These are phyloP conservation scores for Astrephomene gubernaculifera DNA, from an alignment of 139 green algal species.

Conservation along the genomic window DNA sequence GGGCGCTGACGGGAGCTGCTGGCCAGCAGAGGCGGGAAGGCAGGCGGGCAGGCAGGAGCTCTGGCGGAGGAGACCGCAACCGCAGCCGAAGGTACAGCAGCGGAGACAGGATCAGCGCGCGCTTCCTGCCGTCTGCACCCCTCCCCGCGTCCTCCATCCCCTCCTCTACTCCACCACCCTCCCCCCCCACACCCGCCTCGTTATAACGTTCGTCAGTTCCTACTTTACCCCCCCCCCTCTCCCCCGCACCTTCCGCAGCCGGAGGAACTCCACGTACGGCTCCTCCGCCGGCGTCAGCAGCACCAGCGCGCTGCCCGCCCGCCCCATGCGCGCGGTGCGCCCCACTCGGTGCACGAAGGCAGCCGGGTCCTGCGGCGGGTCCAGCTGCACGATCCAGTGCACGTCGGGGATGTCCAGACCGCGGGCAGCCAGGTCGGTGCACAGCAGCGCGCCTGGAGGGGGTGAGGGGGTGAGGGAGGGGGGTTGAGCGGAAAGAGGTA, in stretches of 20 bases:
- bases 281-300: conserved; percentile 84
- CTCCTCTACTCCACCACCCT: neutral
- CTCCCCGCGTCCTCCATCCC: neutral
- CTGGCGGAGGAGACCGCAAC: neutral
- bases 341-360: conserved; percentile 84
- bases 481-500: neutral
- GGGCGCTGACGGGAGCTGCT: neutral
- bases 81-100: neutral
- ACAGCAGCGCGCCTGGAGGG: conserved; percentile 81
- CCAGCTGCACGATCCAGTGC: conserved; percentile 87
- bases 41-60: neutral
- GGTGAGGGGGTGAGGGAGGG: neutral
- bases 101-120: too few species aligned
- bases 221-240: neutral
- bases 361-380: conserved; percentile 90
- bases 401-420: conserved; percentile 95
- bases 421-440: conserved; percentile 94
- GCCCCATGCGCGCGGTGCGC: conserved; percentile 93
- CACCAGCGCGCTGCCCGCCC: conserved; percentile 78
- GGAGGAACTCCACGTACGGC: conserved; percentile 92
- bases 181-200: neutral
- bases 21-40: neutral
- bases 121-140: too few species aligned
- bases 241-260: conserved; percentile 68
- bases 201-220: neutral